A percentile compares a stretch with the other conserved stretches of the same genome.
Evolutionary conservation across 2,329 filamentous ascomycete species (phyloP).

Genomic region (Claviceps pusilla): DNA sequence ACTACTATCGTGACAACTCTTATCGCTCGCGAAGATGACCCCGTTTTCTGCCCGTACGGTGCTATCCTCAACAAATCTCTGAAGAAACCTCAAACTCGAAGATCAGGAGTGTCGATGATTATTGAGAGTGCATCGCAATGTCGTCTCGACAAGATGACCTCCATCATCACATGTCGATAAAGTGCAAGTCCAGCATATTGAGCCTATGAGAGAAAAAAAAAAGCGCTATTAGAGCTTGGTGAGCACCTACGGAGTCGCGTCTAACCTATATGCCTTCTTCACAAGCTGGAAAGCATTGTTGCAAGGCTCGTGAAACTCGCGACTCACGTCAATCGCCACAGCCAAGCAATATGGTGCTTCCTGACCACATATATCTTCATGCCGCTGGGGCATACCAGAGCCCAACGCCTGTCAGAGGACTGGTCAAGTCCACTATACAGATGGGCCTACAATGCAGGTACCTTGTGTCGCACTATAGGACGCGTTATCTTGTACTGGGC

Average conservation of each 20-base stretch:
- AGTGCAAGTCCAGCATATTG: background rate
- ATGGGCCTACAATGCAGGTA: background rate
- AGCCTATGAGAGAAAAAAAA: too few relatives aligned
- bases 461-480: background rate
- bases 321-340: background rate
- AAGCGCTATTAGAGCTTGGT: background rate
- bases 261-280: background rate
- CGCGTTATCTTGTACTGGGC: background rate
- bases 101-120: background rate
- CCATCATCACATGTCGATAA: background rate
- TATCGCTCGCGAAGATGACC: slow-evolving; percentile 7
- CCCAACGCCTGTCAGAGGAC: background rate
- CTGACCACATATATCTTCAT: background rate
- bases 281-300: background rate
- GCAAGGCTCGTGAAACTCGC: background rate
- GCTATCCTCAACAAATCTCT: background rate
- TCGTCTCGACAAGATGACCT: background rate
- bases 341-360: background rate
- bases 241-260: background rate
- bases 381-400: background rate
- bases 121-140: background rate
- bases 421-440: background rate
- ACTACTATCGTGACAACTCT: slow-evolving; percentile 6
- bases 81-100: background rate
- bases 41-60: background rate